phyloP scores from a whole-genome alignment of 306 rosid genomes.

The Acacia crassicarpa region DNA sequence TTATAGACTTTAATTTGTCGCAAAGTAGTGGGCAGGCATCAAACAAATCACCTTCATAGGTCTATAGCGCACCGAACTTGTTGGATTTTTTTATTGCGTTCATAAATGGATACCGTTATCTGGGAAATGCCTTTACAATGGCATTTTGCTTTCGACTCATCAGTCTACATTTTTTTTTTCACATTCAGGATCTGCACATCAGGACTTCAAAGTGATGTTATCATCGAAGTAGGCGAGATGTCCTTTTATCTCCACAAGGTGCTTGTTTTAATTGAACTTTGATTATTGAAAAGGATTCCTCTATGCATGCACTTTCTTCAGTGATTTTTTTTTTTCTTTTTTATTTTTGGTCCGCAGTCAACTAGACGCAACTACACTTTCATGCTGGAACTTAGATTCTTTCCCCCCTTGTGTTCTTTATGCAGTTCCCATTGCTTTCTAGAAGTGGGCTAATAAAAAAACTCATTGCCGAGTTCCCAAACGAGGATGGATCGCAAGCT shows the following conservation, averaged over 20 bases:
- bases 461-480: slow-evolving; percentile 52
- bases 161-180: slow-evolving; percentile 17
- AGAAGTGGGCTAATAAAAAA: slow-evolving; percentile 78
- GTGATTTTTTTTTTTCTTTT: too few species aligned
- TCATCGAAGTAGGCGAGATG: slow-evolving; percentile 60
- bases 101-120: not conserved
- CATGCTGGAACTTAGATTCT: slow-evolving; percentile 23
- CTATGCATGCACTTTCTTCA: not conserved
- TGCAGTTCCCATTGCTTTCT: slow-evolving; percentile 87
- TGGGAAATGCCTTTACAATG: not conserved
- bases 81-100: not conserved
- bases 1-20: not conserved
- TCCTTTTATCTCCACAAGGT: slow-evolving; percentile 89
- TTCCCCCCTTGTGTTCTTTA: slow-evolving; percentile 9
- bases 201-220: slow-evolving; percentile 79
- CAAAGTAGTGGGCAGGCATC: not conserved
- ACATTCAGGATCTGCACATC: slow-evolving; percentile 69
- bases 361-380: not conserved
- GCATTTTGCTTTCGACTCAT: not conserved
- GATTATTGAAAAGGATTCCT: slow-evolving; percentile 10
- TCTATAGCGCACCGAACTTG: not conserved
- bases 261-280: slow-evolving; percentile 20
- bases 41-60: not conserved
- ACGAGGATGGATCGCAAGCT: slow-evolving; percentile 52
- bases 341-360: not conserved